Evolutionary conservation across 192 early-diverging fungal genomes (phyloP), one percentile per base, ranked within the genome.

Genomic region (Kickxella alabastrina): DNA sequence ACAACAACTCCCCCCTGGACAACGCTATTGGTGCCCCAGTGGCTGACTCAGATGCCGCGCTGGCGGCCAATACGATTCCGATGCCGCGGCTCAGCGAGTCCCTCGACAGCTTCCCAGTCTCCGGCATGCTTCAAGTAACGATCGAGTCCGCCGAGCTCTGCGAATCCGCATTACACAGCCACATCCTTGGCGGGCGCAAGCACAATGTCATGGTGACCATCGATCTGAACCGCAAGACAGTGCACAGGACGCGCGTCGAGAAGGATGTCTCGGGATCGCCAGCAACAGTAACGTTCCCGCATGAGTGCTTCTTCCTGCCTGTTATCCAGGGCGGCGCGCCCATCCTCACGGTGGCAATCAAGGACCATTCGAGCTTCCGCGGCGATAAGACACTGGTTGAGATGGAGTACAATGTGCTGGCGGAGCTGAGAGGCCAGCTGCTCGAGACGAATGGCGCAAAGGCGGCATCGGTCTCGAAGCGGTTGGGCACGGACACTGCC

Each of bases 351-450:
- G 54, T 68, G 12, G 52, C 57, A 1, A 51, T 66, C 6, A 75
- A 75, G 53, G 71, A 75, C 44, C 71, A 75, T 39, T 63, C 65
- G 43, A 75, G 65, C 44, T 75, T 75, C 65, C 71, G 65, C 38
- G 52, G 71, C 43, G 71, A 75, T 52, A 75, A 68, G 65, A 44
- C 45, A 10, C 14, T 75, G 36, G 64, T 56, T 23, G 59, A 57
- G 46, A 63, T 63, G 45, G 37, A 34, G 0, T 34, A 67, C 45
- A 59, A 53, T 10, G 28, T 57, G 40, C 68, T 68, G 55, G 56
- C 39, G 4, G 63, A 64, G 52, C 60, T 75, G 5, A 75, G 64
- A 56, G 13, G 14, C 23, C 60, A 63, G 6, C 44, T 75, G 10
- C 14, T 75, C 34, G 29, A 42, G 48, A 63, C 15, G 26, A 37